Evolutionary conservation across 148 eudicot genomes (phyloP).

Genomic region (Heliamphora exappendiculata): DNA sequence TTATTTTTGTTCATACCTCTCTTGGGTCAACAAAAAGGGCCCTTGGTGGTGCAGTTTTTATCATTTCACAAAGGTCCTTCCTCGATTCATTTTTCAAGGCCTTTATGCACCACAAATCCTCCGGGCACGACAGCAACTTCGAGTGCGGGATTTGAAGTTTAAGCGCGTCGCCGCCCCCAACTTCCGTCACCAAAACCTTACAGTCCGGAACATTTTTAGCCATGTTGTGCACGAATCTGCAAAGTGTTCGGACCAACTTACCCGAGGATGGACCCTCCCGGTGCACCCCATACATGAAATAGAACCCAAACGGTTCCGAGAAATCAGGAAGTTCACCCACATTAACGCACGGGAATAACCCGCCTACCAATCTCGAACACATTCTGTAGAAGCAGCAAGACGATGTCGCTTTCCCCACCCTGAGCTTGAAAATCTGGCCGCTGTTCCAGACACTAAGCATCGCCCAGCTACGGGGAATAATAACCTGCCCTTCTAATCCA

Average conservation of each 20-base stretch:
- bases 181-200: conserved; percentile 24
- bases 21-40: conserved; percentile 32
- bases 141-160: conserved; percentile 25
- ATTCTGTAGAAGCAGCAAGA: conserved; percentile 12
- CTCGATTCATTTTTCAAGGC: conserved; percentile 15
- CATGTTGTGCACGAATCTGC: conserved; percentile 27
- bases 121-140: conserved; percentile 26
- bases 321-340: conserved; percentile 18
- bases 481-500: neutral
- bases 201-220: conserved; percentile 17
- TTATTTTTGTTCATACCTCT: conserved; percentile 23
- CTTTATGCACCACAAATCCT: conserved; percentile 35
- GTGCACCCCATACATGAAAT: conserved; percentile 28
- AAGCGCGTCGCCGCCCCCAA: conserved; percentile 18
- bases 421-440: conserved; percentile 20
- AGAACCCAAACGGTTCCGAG: conserved; percentile 23
- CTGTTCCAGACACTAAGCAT: conserved; percentile 32
- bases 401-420: conserved; percentile 17
- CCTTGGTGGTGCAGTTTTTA: conserved; percentile 10
- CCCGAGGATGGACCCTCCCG: conserved; percentile 23
- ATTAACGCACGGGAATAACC: conserved; percentile 19
- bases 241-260: conserved; percentile 19
- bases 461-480: conserved; percentile 23
- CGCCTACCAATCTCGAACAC: conserved; percentile 8
- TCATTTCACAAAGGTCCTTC: conserved; percentile 14